Conservation (phyloP, 2,329 filamentous ascomycete species). For the Alternaria metachromatica region DNA sequence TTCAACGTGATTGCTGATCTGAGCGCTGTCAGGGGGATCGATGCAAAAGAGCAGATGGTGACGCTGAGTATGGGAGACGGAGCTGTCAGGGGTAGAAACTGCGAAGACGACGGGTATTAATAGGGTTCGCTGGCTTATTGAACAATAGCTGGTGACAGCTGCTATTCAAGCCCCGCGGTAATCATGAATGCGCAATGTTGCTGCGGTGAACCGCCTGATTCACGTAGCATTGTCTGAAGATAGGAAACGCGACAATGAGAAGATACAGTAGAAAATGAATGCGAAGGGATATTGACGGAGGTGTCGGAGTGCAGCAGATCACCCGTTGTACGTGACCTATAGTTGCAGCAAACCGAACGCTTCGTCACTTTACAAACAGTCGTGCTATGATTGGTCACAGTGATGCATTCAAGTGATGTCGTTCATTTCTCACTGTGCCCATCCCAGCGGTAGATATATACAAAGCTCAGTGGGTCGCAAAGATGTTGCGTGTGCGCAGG, state of each 20-base stretch:
- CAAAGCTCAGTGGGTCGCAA: conserved; percentile 42
- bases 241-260: not conserved
- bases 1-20: not conserved
- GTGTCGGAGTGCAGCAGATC: not conserved
- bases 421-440: conserved; percentile 22
- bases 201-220: not conserved
- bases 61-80: not conserved
- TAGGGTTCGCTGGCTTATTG: not conserved
- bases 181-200: conserved; percentile 3
- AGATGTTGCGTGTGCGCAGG: conserved; percentile 56
- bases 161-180: conserved; percentile 5
- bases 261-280: not conserved
- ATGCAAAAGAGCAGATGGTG: not conserved
- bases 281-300: not conserved
- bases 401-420: conserved; percentile 13
- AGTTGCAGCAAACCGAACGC: conserved; percentile 1
- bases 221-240: not conserved
- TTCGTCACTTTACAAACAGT: conserved; percentile 25
- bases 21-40: not conserved
- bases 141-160: not conserved
- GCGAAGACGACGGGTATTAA: not conserved
- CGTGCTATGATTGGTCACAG: not conserved
- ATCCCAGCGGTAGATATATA: conserved; percentile 36
- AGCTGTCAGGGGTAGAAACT: not conserved
- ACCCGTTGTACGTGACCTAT: conserved; percentile 1